Evolutionary conservation across 176 grass and related monocot genomes (phyloP).

Genomic region (Triticum monococcum): DNA sequence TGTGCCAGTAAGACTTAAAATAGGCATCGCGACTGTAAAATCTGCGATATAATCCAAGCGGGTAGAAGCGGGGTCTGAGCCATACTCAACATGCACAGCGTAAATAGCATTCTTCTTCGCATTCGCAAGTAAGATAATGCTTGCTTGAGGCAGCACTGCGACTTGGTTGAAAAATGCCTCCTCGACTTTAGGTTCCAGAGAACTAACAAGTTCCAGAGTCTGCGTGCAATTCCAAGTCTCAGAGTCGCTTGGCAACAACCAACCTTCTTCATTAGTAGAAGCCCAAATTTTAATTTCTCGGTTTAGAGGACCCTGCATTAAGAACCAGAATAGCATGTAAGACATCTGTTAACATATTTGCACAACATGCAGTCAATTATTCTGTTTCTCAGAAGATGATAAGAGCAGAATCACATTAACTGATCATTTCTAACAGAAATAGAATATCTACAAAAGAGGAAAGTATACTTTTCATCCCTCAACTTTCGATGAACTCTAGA

Average conservation of each 20-base stretch:
- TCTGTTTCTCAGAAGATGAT: not conserved
- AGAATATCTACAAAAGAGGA: conserved; percentile 9
- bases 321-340: conserved; percentile 26
- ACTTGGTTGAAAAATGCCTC: conserved; percentile 99
- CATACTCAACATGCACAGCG: conserved; percentile 94
- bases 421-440: not conserved
- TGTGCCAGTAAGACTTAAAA: conserved; percentile 91
- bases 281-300: conserved; percentile 96
- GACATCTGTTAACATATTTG: not conserved
- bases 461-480: too few relatives aligned
- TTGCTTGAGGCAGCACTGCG: conserved; percentile 76
- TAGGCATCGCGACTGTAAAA: conserved; percentile 97
- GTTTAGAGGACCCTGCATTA: conserved; percentile 81
- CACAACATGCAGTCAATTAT: not conserved
- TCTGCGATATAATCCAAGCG: conserved; percentile 95
- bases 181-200: conserved; percentile 53
- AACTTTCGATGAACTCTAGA: too few relatives aligned
- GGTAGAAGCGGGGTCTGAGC: conserved; percentile 66
- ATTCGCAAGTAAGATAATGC: conserved; percentile 95
- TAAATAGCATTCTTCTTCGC: conserved; percentile 99
- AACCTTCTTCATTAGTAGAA: conserved; percentile 79
- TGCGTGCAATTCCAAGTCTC: conserved; percentile 94
- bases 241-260: conserved; percentile 72
- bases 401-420: not conserved
- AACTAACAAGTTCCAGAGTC: conserved; percentile 87